Conservation (phyloP, 805 yeast genomes). For the Candida rishiriensis region DNA sequence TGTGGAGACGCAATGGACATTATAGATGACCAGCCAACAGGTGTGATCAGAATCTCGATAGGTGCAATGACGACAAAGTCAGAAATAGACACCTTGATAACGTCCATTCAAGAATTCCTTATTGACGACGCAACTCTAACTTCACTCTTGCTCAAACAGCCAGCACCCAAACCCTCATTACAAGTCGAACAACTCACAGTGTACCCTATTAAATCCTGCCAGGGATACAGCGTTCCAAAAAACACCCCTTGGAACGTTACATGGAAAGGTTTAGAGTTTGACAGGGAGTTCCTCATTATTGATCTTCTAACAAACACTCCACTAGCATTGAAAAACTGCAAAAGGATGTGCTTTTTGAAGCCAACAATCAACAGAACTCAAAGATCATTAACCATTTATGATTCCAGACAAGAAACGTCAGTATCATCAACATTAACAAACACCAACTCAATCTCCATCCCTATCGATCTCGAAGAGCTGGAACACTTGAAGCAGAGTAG, state of each 20-base stretch:
- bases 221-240: slow-evolving; percentile 26
- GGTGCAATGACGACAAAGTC: slow-evolving; percentile 34
- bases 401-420: slow-evolving; percentile 3
- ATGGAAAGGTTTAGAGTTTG: slow-evolving; percentile 33
- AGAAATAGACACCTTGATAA: slow-evolving; percentile 31
- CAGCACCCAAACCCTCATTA: background rate
- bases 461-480: background rate
- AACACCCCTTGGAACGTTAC: slow-evolving; percentile 26
- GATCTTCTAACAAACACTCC: slow-evolving; percentile 23
- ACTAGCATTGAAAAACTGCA: slow-evolving; percentile 30
- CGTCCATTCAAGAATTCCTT: slow-evolving; percentile 24
- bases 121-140: slow-evolving; percentile 5
- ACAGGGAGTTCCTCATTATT: slow-evolving; percentile 36
- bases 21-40: slow-evolving; percentile 35
- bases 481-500: background rate
- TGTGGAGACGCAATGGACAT: slow-evolving; percentile 41
- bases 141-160: background rate
- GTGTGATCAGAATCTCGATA: slow-evolving; percentile 37
- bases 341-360: slow-evolving; percentile 31
- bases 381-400: slow-evolving; percentile 1
- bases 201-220: slow-evolving; percentile 43
- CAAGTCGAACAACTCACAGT: slow-evolving; percentile 23
- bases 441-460: background rate
- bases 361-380: slow-evolving; percentile 23
- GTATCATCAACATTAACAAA: too few species aligned